These are phyloP conservation scores for Suillus lakei DNA, from an alignment of 768 basidiomycete genomes.

Conservation along the genomic window DNA sequence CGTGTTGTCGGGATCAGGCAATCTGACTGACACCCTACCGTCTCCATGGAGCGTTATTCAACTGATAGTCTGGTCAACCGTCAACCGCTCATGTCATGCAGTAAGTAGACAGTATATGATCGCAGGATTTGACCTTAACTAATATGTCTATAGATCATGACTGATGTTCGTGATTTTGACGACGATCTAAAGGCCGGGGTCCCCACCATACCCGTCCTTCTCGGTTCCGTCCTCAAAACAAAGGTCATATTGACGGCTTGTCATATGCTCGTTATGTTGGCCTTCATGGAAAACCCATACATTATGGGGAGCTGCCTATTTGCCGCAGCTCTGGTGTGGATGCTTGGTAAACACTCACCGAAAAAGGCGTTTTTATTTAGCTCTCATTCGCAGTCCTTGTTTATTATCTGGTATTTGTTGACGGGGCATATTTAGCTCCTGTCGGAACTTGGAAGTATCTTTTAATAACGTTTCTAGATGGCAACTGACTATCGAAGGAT, in stretches of 20 bases:
- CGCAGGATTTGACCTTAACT: not conserved
- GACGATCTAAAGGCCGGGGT: not conserved
- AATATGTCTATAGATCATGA: not conserved
- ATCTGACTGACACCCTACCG: not conserved
- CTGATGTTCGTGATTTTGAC: not conserved
- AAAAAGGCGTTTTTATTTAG: not conserved
- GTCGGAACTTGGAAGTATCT: too few species aligned
- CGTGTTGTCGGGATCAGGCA: not conserved
- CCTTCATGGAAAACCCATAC: not conserved
- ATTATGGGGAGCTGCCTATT: not conserved
- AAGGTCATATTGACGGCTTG: not conserved
- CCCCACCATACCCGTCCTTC: not conserved
- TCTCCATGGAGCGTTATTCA: not conserved
- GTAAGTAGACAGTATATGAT: not conserved
- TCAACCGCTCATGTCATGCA: not conserved
- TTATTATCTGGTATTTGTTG: not conserved
- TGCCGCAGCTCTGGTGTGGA: not conserved
- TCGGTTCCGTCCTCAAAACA: not conserved
- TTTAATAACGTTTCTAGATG: not conserved
- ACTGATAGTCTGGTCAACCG: not conserved
- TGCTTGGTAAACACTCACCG: not conserved
- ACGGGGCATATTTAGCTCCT: not conserved
- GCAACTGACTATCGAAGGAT: too few species aligned
- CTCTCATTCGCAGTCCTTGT: not conserved
- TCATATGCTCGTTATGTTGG: not conserved